phyloP scores from a whole-genome alignment of 176 grass and related monocot genomes.

The Eragrostis nindensis region DNA sequence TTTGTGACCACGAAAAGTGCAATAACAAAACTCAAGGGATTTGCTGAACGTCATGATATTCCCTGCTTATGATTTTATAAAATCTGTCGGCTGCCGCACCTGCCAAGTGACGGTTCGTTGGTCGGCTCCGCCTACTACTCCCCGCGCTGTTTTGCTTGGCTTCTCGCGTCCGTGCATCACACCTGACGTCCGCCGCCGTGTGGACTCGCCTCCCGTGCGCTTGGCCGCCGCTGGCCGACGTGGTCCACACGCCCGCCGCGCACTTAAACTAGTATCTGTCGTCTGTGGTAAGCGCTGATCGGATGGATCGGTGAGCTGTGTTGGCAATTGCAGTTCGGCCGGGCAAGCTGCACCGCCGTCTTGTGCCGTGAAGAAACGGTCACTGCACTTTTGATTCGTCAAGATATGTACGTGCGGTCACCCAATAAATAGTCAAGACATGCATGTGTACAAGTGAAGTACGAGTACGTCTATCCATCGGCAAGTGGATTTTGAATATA shows the following conservation, averaged over 20 bases:
- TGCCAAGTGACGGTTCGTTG: constrained; percentile 16
- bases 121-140: neutral
- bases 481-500: neutral
- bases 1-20: constrained; percentile 34
- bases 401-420: constrained; percentile 39
- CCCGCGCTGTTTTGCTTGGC: constrained; percentile 1
- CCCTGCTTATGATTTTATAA: neutral
- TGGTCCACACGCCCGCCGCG: constrained; percentile 18
- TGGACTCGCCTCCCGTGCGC: no score
- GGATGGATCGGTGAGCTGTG: neutral
- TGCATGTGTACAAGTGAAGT: neutral
- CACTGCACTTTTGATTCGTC: constrained; percentile 35
- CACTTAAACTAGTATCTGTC: neutral
- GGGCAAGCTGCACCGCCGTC: neutral
- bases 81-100: neutral
- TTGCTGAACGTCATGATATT: neutral
- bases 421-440: neutral
- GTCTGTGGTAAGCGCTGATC: neutral
- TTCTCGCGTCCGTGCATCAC: constrained; percentile 32
- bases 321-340: neutral
- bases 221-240: neutral
- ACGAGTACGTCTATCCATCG: neutral
- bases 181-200: constrained; percentile 32
- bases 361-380: constrained; percentile 35
- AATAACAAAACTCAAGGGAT: no score